Conservation (phyloP, 2,329 filamentous ascomycete genomes). For the Fusarium ambrosium region DNA sequence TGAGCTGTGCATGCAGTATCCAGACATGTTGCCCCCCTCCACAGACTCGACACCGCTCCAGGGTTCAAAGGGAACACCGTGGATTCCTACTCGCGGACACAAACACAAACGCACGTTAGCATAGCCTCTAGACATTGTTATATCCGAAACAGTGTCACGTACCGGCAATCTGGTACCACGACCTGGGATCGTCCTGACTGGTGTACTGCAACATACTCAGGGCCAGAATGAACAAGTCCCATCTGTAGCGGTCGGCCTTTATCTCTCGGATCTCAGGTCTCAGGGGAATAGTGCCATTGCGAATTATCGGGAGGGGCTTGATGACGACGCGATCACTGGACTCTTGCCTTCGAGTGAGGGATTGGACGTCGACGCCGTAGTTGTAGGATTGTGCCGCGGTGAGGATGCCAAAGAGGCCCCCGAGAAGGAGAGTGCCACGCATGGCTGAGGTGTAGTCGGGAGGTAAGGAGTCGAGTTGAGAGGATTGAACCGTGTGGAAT, state of each 20-base stretch:
- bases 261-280: conserved; percentile 79
- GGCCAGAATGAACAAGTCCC: conserved; percentile 83
- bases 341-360: conserved; percentile 58
- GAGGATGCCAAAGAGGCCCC: conserved; percentile 22
- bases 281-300: conserved; percentile 57
- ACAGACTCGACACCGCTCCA: conserved; percentile 67
- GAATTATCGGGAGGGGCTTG: conserved; percentile 55
- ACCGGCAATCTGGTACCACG: conserved; percentile 86
- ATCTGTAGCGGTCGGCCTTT: conserved; percentile 72
- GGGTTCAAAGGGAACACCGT: conserved; percentile 76
- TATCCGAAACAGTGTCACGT: conserved; percentile 45
- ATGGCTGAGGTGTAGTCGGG: conserved; percentile 19
- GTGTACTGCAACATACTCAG: conserved; percentile 79
- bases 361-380: conserved; percentile 63
- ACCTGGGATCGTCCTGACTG: conserved; percentile 72
- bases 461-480: neutral
- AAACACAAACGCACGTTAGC: conserved; percentile 14
- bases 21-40: conserved; percentile 67
- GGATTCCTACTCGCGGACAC: conserved; percentile 71
- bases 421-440: conserved; percentile 23
- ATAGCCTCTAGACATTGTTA: neutral
- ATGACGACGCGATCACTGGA: conserved; percentile 57
- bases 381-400: conserved; percentile 57
- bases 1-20: conserved; percentile 84
- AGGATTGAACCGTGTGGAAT: neutral